Conservation (phyloP, 495 filamentous ascomycete genomes). For the Staphylotrichum tortipilum region DNA sequence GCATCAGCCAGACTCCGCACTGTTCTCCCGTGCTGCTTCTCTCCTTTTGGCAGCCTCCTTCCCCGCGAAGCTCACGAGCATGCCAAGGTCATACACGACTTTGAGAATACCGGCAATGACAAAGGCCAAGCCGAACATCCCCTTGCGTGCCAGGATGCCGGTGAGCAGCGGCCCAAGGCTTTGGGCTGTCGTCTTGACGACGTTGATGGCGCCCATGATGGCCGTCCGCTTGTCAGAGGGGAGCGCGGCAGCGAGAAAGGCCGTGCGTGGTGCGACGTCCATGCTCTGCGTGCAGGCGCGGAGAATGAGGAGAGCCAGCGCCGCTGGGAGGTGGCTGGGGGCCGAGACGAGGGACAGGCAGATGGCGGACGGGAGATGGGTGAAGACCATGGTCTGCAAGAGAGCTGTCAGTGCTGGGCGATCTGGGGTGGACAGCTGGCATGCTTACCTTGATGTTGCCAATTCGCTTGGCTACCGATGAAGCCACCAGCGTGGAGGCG, state of each 20-base stretch:
- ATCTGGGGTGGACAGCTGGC: neutral
- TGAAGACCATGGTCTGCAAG: conserved; percentile 79
- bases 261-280: conserved; percentile 73
- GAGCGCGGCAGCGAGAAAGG: conserved; percentile 67
- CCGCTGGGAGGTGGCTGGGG: conserved; percentile 44
- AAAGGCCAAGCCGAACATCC: conserved; percentile 63
- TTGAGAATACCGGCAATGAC: conserved; percentile 58
- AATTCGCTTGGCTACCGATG: conserved; percentile 64
- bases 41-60: no score
- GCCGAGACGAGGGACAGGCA: conserved; percentile 63
- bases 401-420: conserved; percentile 27
- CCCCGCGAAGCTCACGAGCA: conserved; percentile 32
- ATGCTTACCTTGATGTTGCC: conserved; percentile 29
- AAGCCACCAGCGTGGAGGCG: conserved; percentile 59
- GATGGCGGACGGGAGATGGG: conserved; percentile 68
- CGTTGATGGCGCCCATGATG: conserved; percentile 63
- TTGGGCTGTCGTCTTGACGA: conserved; percentile 55
- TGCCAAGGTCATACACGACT: conserved; percentile 60
- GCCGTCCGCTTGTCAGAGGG: conserved; percentile 68
- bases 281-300: conserved; percentile 64
- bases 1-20: no score
- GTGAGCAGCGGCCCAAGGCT: conserved; percentile 60
- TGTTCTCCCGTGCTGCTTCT: no score
- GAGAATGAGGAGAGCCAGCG: conserved; percentile 58
- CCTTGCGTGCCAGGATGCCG: conserved; percentile 54